Percentiles rank a stretch among this genome's conserved stretches.
These are phyloP conservation scores for Carnegiea gigantea DNA, from an alignment of 179 eudicot species.

Conservation along the genomic window DNA sequence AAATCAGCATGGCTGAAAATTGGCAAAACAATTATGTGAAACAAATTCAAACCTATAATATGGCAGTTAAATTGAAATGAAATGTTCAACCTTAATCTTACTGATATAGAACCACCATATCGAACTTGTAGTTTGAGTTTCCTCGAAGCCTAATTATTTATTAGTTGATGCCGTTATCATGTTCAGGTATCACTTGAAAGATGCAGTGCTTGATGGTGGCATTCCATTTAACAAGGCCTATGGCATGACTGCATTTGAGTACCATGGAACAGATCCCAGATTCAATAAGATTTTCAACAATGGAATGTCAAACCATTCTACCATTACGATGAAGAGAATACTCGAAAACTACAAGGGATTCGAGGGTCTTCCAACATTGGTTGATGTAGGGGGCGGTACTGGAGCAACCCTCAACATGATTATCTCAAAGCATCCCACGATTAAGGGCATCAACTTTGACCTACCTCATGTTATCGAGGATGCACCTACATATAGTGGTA, in stretches of 20 bases:
- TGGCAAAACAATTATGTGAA: no score
- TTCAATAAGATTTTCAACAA: conserved; percentile 24
- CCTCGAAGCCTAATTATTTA: no score
- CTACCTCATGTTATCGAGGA: conserved; percentile 30
- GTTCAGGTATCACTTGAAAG: conserved; percentile 32
- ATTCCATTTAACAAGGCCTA: conserved; percentile 19
- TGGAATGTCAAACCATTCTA: conserved; percentile 34
- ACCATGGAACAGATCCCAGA: conserved; percentile 25
- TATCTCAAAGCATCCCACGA: conserved; percentile 21
- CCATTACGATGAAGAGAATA: conserved; percentile 27
- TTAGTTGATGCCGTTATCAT: background rate
- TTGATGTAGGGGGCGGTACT: conserved; percentile 36
- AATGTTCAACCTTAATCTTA: background rate
- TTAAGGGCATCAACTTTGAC: conserved; percentile 37
- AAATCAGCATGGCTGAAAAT: no score
- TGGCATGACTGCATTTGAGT: conserved; percentile 25
- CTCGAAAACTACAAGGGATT: conserved; percentile 28
- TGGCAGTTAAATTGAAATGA: no score
- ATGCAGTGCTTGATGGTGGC: conserved; percentile 24
- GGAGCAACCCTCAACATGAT: conserved; percentile 28
- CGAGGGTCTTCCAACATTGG: conserved; percentile 22
- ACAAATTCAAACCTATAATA: no score
- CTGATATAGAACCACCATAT: background rate
- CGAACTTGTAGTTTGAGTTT: background rate
- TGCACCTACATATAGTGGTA: conserved; percentile 28